phyloP scores from a whole-genome alignment of 2,329 filamentous ascomycete species.

The Phaeosphaeria sp. region DNA sequence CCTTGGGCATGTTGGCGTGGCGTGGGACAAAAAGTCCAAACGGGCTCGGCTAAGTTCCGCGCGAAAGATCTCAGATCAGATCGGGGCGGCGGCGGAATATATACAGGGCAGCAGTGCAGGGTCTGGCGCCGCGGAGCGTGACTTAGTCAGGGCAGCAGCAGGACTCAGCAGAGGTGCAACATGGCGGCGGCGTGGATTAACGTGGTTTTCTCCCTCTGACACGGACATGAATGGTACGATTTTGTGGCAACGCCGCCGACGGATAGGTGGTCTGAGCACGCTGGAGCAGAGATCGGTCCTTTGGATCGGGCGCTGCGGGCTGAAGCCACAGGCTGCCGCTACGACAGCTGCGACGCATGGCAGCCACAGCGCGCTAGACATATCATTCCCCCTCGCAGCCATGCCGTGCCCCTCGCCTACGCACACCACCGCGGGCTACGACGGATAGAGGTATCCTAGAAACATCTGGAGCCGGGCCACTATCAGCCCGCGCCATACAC shows the following conservation, averaged over 20 bases:
- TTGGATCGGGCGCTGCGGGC: not conserved
- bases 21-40: conserved; percentile 20
- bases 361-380: not conserved
- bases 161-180: conserved; percentile 4
- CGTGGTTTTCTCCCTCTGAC: not conserved
- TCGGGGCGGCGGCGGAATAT: not conserved
- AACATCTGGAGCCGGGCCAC: not conserved
- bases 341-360: not conserved
- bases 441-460: not conserved
- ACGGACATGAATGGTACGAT: conserved; percentile 1
- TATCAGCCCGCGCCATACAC: not conserved
- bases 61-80: not conserved
- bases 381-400: not conserved
- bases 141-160: not conserved
- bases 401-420: not conserved
- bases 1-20: conserved; percentile 61
- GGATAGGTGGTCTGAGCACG: not conserved
- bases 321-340: not conserved
- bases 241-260: conserved; percentile 1
- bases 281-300: conserved; percentile 1
- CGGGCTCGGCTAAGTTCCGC: conserved; percentile 17
- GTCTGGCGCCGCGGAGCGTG: not conserved
- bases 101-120: not conserved
- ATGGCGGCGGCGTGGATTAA: not conserved
- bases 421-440: not conserved